Evolutionary conservation across 225 moss, liverwort and hornwort genomes (phyloP).

Genomic region (Polytrichum commune): DNA sequence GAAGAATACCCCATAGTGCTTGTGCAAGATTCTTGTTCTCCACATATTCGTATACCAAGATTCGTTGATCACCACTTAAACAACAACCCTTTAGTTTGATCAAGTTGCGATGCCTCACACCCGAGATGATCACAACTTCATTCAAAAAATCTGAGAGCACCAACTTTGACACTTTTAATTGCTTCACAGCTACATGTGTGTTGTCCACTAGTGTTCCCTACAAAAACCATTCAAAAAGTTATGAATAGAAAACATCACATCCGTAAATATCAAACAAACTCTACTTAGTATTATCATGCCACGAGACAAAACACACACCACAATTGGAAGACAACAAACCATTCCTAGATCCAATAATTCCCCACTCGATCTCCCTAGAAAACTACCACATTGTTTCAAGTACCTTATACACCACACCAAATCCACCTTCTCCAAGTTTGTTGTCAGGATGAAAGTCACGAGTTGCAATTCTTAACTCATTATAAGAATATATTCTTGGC

Average conservation of each 20-base stretch:
- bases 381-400: background rate
- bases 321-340: too few species aligned
- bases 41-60: conserved; percentile 22
- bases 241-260: too few species aligned
- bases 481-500: too few species aligned
- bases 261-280: too few species aligned
- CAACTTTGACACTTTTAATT: conserved; percentile 44
- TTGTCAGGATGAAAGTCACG: conserved; percentile 37
- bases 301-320: too few species aligned
- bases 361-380: background rate
- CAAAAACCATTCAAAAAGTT: background rate
- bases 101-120: conserved; percentile 17
- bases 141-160: conserved; percentile 51
- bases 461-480: too few species aligned
- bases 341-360: too few species aligned
- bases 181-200: conserved; percentile 52
- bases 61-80: conserved; percentile 39
- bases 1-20: conserved; percentile 59
- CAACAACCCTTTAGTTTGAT: conserved; percentile 26
- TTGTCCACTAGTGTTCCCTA: conserved; percentile 48
- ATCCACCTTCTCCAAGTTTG: conserved; percentile 48
- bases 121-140: conserved; percentile 43
- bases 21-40: conserved; percentile 52
- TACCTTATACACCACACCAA: conserved; percentile 53
- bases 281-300: background rate